These are phyloP conservation scores for Gastrolobium bilobum DNA, from an alignment of 306 rosid genomes.

Conservation along the genomic window DNA sequence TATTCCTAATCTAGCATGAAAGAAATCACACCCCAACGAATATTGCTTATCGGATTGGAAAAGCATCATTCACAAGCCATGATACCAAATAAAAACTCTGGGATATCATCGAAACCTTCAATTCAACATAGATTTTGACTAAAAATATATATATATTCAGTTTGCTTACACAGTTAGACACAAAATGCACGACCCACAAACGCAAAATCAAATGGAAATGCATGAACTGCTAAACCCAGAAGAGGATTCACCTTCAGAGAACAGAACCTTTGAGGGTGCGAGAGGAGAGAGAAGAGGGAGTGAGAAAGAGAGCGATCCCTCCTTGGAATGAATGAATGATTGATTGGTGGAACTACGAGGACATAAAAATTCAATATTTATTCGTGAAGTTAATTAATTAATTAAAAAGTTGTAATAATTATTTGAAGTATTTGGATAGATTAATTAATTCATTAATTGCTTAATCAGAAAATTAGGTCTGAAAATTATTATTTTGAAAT, in stretches of 20 bases:
- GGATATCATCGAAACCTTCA: neutral
- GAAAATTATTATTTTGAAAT: conserved; percentile 46
- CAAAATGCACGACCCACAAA: conserved; percentile 16
- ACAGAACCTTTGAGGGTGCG: conserved; percentile 34
- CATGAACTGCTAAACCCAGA: conserved; percentile 39
- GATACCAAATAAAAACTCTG: neutral
- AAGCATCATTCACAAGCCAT: conserved; percentile 31
- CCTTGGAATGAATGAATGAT: conserved; percentile 70
- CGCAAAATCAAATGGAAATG: conserved; percentile 11
- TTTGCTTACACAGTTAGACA: conserved; percentile 29
- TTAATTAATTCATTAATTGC: conserved; percentile 15
- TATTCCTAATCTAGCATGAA: conserved; percentile 47
- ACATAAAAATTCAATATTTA: conserved; percentile 34
- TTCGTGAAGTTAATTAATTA: conserved; percentile 40
- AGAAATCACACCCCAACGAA: conserved; percentile 33
- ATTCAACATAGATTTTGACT: conserved; percentile 26
- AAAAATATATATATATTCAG: no score
- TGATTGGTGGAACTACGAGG: conserved; percentile 63
- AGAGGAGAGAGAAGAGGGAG: conserved; percentile 41
- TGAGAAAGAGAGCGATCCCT: conserved; percentile 54
- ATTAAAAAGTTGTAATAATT: neutral
- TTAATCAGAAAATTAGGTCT: conserved; percentile 35
- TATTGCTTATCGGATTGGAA: conserved; percentile 29
- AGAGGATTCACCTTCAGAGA: conserved; percentile 55
- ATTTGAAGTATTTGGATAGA: conserved; percentile 17